Base-by-base conservation (phyloP, 1,139 yeast genomes). In the Magnusiomyces paraingens region DNA sequence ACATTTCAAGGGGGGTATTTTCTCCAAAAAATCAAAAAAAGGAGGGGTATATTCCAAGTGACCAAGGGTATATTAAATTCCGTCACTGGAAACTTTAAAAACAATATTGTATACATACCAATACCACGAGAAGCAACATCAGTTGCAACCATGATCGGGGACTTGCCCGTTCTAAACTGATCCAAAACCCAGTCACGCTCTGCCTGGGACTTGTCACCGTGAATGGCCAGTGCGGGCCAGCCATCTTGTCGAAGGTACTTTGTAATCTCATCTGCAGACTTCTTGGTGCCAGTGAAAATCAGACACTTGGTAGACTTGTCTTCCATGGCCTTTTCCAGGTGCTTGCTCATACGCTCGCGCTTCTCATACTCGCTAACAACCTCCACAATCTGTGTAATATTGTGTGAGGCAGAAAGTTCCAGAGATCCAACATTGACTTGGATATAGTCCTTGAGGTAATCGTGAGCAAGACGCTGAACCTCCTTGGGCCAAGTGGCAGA, bases 101-200 rank as follows among this genome's bases (percentile, higher is more conserved):
- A 51, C 50, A 26, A 26, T 26, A 4, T 5, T 2, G 14, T 29
- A 38, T 73, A 87, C 98, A 76, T 89, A 90, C 96, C 99, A 79
- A 93, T 91, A 83, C 99, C 99, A 82, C 99, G 89, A 63, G 99
- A 96, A 59, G 99, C 99, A 72, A 93, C 99, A 74, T 93, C 99
- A 63, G 99, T 93, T 60, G 99, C 99, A 70, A 91, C 96, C 98
- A 93, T 90, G 68, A 93, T 86, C 62, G 97, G 96, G 55, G 95
- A 83, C 71, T 84, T 86, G 64, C 98, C 98, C 58, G 82, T 71
- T 79, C 86, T 87, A 79, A 93, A 93, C 74, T 93, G 96, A 63
- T 77, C 80, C 73, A 93, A 79, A 63, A 93, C 99, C 98, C 98
- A 93, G 75, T 93, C 99, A 80, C 99, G 91, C 76, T 93, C 99